Percentiles rank a stretch among this genome's conserved stretches.
Conservation (phyloP, 306 rosid species). For the Albizia julibrissin region DNA sequence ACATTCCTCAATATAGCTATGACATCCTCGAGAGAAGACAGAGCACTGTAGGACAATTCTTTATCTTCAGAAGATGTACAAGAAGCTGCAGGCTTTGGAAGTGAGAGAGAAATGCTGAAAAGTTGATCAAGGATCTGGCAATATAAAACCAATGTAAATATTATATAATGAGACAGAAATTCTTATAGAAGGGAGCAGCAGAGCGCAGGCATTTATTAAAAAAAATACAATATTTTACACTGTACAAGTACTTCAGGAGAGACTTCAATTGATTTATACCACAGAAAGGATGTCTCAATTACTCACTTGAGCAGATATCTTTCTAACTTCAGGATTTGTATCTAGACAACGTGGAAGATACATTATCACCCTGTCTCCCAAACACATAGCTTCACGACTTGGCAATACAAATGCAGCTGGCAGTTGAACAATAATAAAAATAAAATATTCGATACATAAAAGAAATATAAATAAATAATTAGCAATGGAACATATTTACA, state of each 20-base stretch:
- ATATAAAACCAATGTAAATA: conserved; percentile 10
- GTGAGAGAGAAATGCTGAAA: conserved; percentile 86
- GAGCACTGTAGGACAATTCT: conserved; percentile 79
- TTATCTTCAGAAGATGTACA: conserved; percentile 58
- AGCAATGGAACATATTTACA: conserved; percentile 57
- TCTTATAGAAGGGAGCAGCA: conserved; percentile 20
- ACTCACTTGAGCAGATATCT: conserved; percentile 84
- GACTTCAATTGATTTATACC: conserved; percentile 10
- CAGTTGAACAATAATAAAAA: conserved; percentile 22
- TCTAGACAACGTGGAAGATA: conserved; percentile 98
- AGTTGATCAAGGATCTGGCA: conserved; percentile 87
- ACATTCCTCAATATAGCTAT: conserved; percentile 93
- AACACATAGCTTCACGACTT: conserved; percentile 86
- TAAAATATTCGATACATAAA: conserved; percentile 18
- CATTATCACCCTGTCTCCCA: conserved; percentile 86
- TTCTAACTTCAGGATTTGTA: conserved; percentile 89
- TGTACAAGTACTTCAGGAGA: conserved; percentile 11
- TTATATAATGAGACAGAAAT: conserved; percentile 26
- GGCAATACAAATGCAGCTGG: conserved; percentile 93
- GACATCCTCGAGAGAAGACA: conserved; percentile 94
- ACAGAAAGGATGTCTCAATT: conserved; percentile 18
- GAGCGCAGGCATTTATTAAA: conserved; percentile 21
- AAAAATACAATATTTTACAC: background rate
- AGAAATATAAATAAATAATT: conserved; percentile 18
- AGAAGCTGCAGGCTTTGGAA: conserved; percentile 76